These are phyloP conservation scores for Dothideomycetes sp. DNA, from an alignment of 2,329 filamentous ascomycete species.

Conservation along the genomic window DNA sequence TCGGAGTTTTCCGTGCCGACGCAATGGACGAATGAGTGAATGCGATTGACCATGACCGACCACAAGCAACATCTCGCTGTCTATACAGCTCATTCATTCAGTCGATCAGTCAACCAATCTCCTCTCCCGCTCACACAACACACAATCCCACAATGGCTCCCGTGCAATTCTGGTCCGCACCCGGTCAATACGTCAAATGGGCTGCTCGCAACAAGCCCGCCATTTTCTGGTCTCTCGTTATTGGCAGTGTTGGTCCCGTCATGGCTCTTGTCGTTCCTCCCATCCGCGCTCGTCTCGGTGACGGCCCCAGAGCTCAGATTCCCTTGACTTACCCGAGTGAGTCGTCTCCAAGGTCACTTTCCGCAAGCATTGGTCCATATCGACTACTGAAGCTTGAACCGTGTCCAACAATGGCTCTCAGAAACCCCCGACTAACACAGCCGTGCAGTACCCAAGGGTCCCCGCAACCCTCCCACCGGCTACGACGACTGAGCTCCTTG, in stretches of 20 bases:
- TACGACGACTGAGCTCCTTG: constrained; percentile 34
- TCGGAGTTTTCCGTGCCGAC: no score
- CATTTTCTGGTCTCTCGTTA: constrained; percentile 75
- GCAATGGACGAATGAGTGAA: no score
- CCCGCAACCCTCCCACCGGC: constrained; percentile 35
- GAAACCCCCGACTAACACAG: background rate
- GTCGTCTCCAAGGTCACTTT: constrained; percentile 37
- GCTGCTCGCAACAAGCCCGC: constrained; percentile 79
- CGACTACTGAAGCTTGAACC: background rate
- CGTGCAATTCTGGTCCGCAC: constrained; percentile 75
- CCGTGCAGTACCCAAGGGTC: constrained; percentile 38
- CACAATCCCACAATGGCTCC: constrained; percentile 51
- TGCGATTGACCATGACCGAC: no score
- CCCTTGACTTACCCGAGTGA: constrained; percentile 89
- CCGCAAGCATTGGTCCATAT: no score
- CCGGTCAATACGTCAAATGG: constrained; percentile 81
- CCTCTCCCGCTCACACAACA: constrained; percentile 1
- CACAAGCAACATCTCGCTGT: no score
- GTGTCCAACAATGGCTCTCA: background rate
- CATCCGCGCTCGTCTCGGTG: constrained; percentile 62
- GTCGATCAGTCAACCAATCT: no score
- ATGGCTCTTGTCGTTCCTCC: constrained; percentile 64
- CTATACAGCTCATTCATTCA: no score
- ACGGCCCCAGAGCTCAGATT: constrained; percentile 60
- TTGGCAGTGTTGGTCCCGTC: constrained; percentile 66